Base-by-base conservation (phyloP, 2,329 filamentous ascomycete genomes). In the Purpureocillium takamizusanense region DNA sequence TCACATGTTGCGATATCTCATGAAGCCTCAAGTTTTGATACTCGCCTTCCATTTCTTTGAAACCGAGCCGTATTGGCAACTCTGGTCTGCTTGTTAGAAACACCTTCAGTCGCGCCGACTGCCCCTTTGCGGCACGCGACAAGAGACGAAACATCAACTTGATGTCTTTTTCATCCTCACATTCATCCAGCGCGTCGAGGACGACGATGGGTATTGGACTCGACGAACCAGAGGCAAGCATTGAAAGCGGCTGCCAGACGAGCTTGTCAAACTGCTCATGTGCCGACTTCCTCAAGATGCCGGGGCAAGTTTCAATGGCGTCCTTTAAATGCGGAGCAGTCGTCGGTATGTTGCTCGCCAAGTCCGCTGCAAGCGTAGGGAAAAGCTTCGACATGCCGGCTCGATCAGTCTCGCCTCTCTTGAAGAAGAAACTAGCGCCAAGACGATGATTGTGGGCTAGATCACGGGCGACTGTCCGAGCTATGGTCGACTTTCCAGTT, bases 51-150 rank as follows among this genome's bases (percentile, higher is more conserved):
- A 61, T 50, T 5, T 46, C 9, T 0, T 38, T 38, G 29, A 71
- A 68, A 0, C 60, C 56, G 11, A 61, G 46, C 0, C 59, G 56
- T 16, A 67, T 54, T 0, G 56, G 54, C 2, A 63, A 38, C 16
- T 69, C 60, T 0, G 65, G 66, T 10, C 66, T 51, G 32, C 64
- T 69, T 0, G 65, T 69, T 0, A 70, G 14, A 21, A 70, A 65
- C 2, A 63, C 37, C 35, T 50, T 54, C 7, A 65, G 33, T 7
- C 32, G 21, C 21, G 21, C 21, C 21, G 21, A 10, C 21, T 25
- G 21, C 21, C 6, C 21, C 21, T 25, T 25, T 25, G 21, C 21
- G 21, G 21, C 18, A 34, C 21, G 16, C 10, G 44, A 37, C 1
- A 31, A 10, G 5, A 35, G 33, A 8, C 50, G 48, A 12, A 66